Evolutionary conservation across 345 rosid species (phyloP), one percentile per base, ranked within the genome.

Genomic region (Arabidopsis thaliana): DNA sequence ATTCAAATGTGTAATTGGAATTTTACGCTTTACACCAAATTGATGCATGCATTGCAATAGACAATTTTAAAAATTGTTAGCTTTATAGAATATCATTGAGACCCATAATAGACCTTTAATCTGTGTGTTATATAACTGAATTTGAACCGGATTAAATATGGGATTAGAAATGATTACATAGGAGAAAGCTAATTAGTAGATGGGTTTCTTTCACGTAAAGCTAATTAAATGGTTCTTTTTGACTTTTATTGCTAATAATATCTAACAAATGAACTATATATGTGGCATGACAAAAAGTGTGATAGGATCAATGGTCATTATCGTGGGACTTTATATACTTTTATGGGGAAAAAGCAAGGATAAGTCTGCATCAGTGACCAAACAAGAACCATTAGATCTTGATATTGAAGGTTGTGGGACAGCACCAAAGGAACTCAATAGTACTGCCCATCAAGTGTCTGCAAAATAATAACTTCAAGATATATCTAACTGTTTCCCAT

Each of bases 301-400:
- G 67, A 0, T 84, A 24, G 97, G 98, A 68, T 93, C 97, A 14
- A 38, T 87, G 45, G 62, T 87, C 9, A 86, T 91, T 57, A 80
- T 87, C 28, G 76, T 77, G 41, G 97, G 97, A 42, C 78, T 93
- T 33, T 89, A 91, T 77, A 71, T 82, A 73, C 89, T 93, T 24
- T 83, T 89, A 11, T 93, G 93, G 98, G 98, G 97, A 1, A 89
- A 88, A 85, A 85, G 82, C 77, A 79, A 79, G 20, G 96, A 88
- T 34, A 75, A 72, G 65, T 64, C 80, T 58, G 76, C 81, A 73
- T 67, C 62, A 10, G 71, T 52, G 38, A 70, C 52, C 75, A 81
- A 87, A 72, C 83, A 78, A 46, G 72, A 81, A 24, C 88, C 83
- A 65, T 74, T 70, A 57, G 74, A 51, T 66, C 77, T 44, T 8